Percentiles rank a stretch among this genome's conserved stretches.
phyloP scores from a whole-genome alignment of 73 alveolate species.

The Paramecium biaurelia region DNA sequence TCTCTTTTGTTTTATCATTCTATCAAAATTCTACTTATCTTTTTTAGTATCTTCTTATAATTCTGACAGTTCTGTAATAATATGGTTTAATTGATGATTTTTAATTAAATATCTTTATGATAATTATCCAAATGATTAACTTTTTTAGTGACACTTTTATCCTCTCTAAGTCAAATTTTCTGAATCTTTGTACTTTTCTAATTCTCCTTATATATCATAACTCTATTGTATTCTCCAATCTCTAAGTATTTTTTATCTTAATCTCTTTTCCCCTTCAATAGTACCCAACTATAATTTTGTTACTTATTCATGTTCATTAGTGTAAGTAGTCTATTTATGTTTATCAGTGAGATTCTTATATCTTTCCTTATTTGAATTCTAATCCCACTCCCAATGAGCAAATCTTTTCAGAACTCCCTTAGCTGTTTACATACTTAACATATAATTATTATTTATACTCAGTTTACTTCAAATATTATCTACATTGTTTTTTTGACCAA shows the following conservation, averaged over 20 bases:
- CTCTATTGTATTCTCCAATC: background rate
- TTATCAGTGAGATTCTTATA: background rate
- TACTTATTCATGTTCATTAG: background rate
- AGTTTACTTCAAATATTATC: slow-evolving; percentile 1
- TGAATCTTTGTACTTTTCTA: background rate
- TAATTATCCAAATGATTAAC: background rate
- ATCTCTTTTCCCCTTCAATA: background rate
- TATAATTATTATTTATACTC: background rate
- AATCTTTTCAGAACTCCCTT: slow-evolving; percentile 2
- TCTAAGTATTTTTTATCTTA: background rate
- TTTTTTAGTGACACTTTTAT: background rate
- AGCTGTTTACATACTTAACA: background rate
- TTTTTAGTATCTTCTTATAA: background rate
- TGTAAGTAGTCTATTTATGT: background rate
- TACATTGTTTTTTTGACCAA: background rate
- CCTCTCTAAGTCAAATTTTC: background rate
- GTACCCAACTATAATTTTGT: background rate
- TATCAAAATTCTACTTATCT: background rate
- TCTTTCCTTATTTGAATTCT: background rate
- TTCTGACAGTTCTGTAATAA: background rate
- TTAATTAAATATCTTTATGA: background rate
- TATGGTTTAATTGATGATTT: background rate
- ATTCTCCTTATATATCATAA: background rate
- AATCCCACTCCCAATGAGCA: slow-evolving; percentile 49
- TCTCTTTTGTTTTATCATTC: background rate